Conservation (phyloP, 371 early-diverging fungal species). For the Dichotomocladium elegans region DNA sequence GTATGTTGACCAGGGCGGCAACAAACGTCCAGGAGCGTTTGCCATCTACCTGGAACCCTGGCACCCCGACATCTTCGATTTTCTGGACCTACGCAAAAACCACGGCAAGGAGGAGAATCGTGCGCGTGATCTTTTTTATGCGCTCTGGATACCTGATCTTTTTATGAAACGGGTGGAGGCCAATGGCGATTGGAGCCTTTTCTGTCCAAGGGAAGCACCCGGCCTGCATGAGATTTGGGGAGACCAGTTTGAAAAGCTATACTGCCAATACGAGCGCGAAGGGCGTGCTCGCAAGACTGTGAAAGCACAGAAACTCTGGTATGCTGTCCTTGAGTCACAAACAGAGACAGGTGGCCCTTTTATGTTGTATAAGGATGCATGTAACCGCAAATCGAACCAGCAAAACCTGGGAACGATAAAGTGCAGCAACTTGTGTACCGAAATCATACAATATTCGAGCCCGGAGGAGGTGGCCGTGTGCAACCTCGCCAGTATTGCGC, state of each 20-base stretch:
- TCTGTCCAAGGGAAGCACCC: slow-evolving; percentile 96
- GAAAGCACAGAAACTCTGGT: slow-evolving; percentile 99
- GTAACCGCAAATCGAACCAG: slow-evolving; percentile 97
- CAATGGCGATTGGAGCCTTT: slow-evolving; percentile 94
- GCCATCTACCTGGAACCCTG: slow-evolving; percentile 99
- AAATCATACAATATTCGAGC: slow-evolving; percentile 95
- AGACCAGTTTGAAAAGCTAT: slow-evolving; percentile 90
- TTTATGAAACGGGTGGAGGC: slow-evolving; percentile 98
- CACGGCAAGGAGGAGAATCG: slow-evolving; percentile 98
- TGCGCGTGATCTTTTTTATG: slow-evolving; percentile 97
- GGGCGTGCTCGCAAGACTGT: slow-evolving; percentile 84
- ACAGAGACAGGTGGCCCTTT: slow-evolving; percentile 99
- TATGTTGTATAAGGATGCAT: slow-evolving; percentile 96
- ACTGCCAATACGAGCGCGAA: slow-evolving; percentile 82
- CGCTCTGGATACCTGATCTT: slow-evolving; percentile 98
- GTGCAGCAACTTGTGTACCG: slow-evolving; percentile 80
- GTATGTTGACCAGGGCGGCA: slow-evolving; percentile 99
- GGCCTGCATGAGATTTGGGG: slow-evolving; percentile 94
- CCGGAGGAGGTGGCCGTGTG: slow-evolving; percentile 99
- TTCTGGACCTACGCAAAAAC: slow-evolving; percentile 98
- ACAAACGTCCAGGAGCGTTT: slow-evolving; percentile 98
- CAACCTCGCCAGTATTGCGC: slow-evolving; percentile 96
- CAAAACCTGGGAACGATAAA: slow-evolving; percentile 96
- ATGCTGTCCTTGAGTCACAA: slow-evolving; percentile 96
- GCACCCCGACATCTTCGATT: slow-evolving; percentile 98